phyloP scores from a whole-genome alignment of 2,329 filamentous ascomycete genomes.

The Stagonosporopsis chrysanthemi region DNA sequence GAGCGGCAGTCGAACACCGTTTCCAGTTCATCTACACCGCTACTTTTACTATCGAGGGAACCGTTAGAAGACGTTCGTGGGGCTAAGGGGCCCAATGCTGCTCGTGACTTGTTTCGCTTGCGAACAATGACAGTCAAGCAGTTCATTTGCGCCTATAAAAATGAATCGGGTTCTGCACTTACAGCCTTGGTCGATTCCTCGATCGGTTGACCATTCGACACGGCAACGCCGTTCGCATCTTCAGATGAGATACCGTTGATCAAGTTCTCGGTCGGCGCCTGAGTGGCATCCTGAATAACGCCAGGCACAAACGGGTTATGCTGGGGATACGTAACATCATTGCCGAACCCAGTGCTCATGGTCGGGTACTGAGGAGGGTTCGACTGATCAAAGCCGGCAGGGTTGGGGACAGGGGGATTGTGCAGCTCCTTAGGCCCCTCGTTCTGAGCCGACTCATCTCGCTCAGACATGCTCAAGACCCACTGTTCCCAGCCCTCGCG shows the following conservation, averaged over 20 bases:
- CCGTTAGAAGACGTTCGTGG: constrained; percentile 63
- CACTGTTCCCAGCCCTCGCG: constrained; percentile 81
- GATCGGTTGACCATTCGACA: constrained; percentile 36
- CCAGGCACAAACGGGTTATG: constrained; percentile 41
- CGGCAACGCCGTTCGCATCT: constrained; percentile 30
- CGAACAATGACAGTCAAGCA: constrained; percentile 62
- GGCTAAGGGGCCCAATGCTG: constrained; percentile 40
- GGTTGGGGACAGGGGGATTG: constrained; percentile 50
- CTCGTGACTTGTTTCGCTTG: constrained; percentile 46
- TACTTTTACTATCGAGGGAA: constrained; percentile 60
- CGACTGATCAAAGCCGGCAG: constrained; percentile 45
- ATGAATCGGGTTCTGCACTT: constrained; percentile 53
- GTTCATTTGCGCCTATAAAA: constrained; percentile 62
- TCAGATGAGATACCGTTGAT: constrained; percentile 33
- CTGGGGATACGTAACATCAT: constrained; percentile 35
- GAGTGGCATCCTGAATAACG: constrained; percentile 23
- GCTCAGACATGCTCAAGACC: constrained; percentile 74
- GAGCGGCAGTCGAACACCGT: constrained; percentile 50
- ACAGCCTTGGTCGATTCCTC: constrained; percentile 43
- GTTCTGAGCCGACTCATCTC: constrained; percentile 76
- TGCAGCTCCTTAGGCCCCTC: constrained; percentile 66
- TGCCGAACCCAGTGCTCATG: constrained; percentile 33
- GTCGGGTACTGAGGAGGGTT: constrained; percentile 40
- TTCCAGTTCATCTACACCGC: constrained; percentile 58
- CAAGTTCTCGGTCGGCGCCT: constrained; percentile 22